A percentile compares a stretch with the other conserved stretches of the same genome.
Evolutionary conservation across 768 basidiomycete genomes (phyloP).

Genomic region (Psilocybe cubensis): DNA sequence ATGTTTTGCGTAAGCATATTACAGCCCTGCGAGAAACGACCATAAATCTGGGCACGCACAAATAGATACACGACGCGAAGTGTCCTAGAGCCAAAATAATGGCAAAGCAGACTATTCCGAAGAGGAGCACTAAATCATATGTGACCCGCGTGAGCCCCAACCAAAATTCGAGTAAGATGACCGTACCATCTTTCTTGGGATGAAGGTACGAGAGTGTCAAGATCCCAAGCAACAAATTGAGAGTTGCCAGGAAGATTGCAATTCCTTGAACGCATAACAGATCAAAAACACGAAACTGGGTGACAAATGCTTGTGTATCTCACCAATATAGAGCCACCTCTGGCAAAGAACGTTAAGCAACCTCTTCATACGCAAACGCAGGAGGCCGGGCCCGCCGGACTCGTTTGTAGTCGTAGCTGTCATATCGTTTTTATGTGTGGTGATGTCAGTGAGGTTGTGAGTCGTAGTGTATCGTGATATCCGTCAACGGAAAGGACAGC

Average conservation of each 20-base stretch:
- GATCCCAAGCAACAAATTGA: slow-evolving; percentile 31
- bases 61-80: slow-evolving; percentile 31
- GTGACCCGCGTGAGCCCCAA: too few relatives aligned
- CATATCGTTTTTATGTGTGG: background rate
- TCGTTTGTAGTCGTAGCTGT: slow-evolving; percentile 1
- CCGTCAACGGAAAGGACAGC: background rate
- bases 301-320: too few relatives aligned
- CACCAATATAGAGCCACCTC: slow-evolving; percentile 31
- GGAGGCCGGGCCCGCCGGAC: slow-evolving; percentile 25
- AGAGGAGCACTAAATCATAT: slow-evolving; percentile 26
- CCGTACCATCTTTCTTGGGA: slow-evolving; percentile 32
- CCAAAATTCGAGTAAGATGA: too few relatives aligned
- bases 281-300: too few relatives aligned
- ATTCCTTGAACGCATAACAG: slow-evolving; percentile 20
- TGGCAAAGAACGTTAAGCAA: slow-evolving; percentile 16
- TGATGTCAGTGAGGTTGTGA: background rate
- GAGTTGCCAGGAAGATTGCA: slow-evolving; percentile 28
- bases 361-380: slow-evolving; percentile 16
- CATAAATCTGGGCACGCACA: slow-evolving; percentile 18
- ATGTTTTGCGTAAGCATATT: background rate
- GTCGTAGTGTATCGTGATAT: background rate
- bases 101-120: slow-evolving; percentile 28
- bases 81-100: slow-evolving; percentile 30
- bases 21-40: background rate
- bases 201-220: slow-evolving; percentile 31